Evolutionary conservation across 768 basidiomycete species (phyloP).

Genomic region (Tylopilus balloui): DNA sequence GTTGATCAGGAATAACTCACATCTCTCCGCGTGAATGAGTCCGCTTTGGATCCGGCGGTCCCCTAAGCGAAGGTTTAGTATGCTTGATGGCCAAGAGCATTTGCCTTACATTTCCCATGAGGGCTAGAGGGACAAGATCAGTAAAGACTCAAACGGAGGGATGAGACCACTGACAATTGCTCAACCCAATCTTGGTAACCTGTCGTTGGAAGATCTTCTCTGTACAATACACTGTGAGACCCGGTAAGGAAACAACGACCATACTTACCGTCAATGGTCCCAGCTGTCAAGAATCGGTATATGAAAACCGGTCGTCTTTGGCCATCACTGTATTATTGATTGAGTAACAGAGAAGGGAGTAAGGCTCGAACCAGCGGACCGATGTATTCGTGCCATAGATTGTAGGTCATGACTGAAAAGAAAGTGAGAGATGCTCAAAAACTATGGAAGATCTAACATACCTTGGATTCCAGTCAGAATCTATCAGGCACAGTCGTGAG

Average conservation of each 20-base stretch:
- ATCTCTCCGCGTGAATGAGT: slow-evolving; percentile 84
- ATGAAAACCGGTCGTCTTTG: slow-evolving; percentile 90
- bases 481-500: slow-evolving; percentile 79
- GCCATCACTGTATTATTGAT: slow-evolving; percentile 62
- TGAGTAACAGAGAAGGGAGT: slow-evolving; percentile 1
- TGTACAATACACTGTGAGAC: slow-evolving; percentile 25
- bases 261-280: slow-evolving; percentile 79
- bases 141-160: not conserved
- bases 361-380: slow-evolving; percentile 41
- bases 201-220: slow-evolving; percentile 94
- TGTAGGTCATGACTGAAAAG: slow-evolving; percentile 77
- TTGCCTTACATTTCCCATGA: slow-evolving; percentile 61
- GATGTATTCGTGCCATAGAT: slow-evolving; percentile 95
- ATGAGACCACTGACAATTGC: slow-evolving; percentile 58
- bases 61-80: slow-evolving; percentile 29
- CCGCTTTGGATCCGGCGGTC: slow-evolving; percentile 58
- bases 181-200: slow-evolving; percentile 88
- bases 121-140: slow-evolving; percentile 39
- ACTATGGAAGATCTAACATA: slow-evolving; percentile 19
- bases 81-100: not conserved
- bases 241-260: not conserved
- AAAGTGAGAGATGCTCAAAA: not conserved
- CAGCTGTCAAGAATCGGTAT: slow-evolving; percentile 80
- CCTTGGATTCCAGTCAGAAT: slow-evolving; percentile 96
- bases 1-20: slow-evolving; percentile 39